These are phyloP conservation scores for Aspergillus sp. DNA, from an alignment of 2,329 filamentous ascomycete genomes.

Conservation along the genomic window DNA sequence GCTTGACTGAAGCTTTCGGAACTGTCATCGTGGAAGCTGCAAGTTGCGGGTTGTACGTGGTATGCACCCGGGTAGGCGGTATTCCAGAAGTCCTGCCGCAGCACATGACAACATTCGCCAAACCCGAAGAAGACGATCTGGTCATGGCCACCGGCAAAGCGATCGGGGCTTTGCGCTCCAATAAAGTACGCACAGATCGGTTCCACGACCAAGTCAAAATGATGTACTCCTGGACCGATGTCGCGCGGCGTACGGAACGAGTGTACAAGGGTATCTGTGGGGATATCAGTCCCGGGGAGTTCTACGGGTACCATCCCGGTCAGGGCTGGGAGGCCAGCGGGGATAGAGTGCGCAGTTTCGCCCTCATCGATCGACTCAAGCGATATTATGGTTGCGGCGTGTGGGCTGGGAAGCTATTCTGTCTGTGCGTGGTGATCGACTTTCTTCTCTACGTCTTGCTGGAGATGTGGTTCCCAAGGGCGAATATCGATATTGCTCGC, in stretches of 20 bases:
- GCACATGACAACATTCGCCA: constrained; percentile 96
- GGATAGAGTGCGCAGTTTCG: constrained; percentile 71
- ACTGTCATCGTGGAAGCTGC: constrained; percentile 97
- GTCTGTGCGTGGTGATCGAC: constrained; percentile 86
- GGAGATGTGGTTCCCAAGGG: constrained; percentile 77
- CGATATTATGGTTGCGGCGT: constrained; percentile 96
- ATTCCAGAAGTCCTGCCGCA: constrained; percentile 92
- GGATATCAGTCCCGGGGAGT: constrained; percentile 74
- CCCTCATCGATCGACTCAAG: constrained; percentile 88
- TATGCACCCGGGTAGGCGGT: constrained; percentile 90
- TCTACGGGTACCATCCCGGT: constrained; percentile 71
- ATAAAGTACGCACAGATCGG: constrained; percentile 79
- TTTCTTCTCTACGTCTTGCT: constrained; percentile 83
- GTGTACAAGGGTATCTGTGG: constrained; percentile 92
- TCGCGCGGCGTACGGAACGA: constrained; percentile 83
- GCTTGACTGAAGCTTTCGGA: constrained; percentile 90
- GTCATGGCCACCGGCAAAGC: constrained; percentile 83
- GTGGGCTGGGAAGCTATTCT: constrained; percentile 97
- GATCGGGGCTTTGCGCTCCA: constrained; percentile 75
- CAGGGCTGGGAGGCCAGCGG: constrained; percentile 63
- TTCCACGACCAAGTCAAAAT: constrained; percentile 96
- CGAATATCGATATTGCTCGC: constrained; percentile 77
- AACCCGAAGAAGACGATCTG: constrained; percentile 91
- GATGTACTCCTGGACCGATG: constrained; percentile 99
- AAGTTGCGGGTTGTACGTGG: constrained; percentile 89